Base-by-base conservation (phyloP, 306 rosid genomes). In the Pueraria montana region DNA sequence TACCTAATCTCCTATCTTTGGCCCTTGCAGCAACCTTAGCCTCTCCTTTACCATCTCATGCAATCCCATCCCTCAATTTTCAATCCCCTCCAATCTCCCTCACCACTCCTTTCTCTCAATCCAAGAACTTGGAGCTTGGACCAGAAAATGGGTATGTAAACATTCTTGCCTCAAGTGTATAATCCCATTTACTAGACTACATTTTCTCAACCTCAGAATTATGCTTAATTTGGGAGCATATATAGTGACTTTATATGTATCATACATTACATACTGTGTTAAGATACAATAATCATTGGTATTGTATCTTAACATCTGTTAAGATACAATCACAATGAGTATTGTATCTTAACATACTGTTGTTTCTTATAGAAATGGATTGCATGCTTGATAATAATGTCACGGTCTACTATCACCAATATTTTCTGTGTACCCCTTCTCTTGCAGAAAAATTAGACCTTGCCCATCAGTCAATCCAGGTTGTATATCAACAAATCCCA, bases 381-480 rank as follows among this genome's bases (percentile, higher is more conserved):
- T 48, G 49, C 50, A 65, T 23, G 24, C 49, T 36, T 50, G 13
- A 16, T 43, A 30, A 38, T 43, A 14, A 3, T 64, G 3, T 76
- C 40, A 20, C 16, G 1, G 32, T 68, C 64, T 59, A 2, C 23
- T 48, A 12, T 68, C 4, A 5, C 11, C 43, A 34, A 21, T 30
- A 0, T 70, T 70, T 26, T 63, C 56, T 34, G 40, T 7, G 30
- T 34, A 14, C 23, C 14, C 5, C 1, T 82, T 61, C 36, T 73
- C 43, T 73, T 79, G 91, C 92, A 96, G 98, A 72, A 96, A 92
- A 86, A 89, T 96, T 62, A 87, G 95, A 78, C 92, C 98, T 76
- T 96, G 99, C 83, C 99, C 99, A 12, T 91, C 98, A 11, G 80
- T 69, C 38, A 96, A 96, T 94, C 97, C 99, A 0, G 92, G 90